Evolutionary conservation across 352 stramenopile species (phyloP).

Genomic region (Pythium chondricola): DNA sequence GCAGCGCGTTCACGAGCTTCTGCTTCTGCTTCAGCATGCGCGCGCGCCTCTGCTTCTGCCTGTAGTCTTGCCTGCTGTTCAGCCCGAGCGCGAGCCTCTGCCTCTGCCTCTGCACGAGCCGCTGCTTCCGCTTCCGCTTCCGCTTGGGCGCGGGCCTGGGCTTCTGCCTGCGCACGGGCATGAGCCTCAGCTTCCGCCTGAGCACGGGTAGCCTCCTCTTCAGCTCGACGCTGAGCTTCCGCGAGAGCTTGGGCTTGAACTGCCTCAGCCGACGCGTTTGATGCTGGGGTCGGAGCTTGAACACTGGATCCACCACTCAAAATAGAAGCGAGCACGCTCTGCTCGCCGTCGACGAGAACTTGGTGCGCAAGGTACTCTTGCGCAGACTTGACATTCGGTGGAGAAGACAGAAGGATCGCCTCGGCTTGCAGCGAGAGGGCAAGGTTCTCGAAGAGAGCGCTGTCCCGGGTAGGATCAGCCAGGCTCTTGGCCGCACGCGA

Average conservation of each 20-base stretch:
- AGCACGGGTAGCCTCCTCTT: slow-evolving; percentile 18
- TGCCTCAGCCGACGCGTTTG: slow-evolving; percentile 11
- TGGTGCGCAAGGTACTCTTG: slow-evolving; percentile 74
- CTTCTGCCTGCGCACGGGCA: slow-evolving; percentile 6
- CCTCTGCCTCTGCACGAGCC: slow-evolving; percentile 17
- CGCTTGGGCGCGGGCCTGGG: slow-evolving; percentile 19
- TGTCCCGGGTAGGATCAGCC: slow-evolving; percentile 88
- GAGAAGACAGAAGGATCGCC: slow-evolving; percentile 55
- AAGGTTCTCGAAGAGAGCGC: slow-evolving; percentile 95
- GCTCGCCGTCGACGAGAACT: slow-evolving; percentile 56
- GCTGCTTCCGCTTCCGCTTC: slow-evolving; percentile 16
- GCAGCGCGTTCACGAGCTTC: slow-evolving; percentile 22
- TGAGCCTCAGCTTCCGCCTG: slow-evolving; percentile 9
- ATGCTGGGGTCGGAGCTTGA: too few species aligned
- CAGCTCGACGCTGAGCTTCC: slow-evolving; percentile 20
- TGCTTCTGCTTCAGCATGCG: slow-evolving; percentile 14
- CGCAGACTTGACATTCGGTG: slow-evolving; percentile 25
- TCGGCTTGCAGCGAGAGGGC: slow-evolving; percentile 94
- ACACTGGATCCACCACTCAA: slow-evolving; percentile 18
- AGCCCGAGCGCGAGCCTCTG: slow-evolving; percentile 20
- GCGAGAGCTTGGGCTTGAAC: slow-evolving; percentile 12
- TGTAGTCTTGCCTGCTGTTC: slow-evolving; percentile 15
- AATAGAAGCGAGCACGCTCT: slow-evolving; percentile 38
- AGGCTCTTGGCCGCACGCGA: slow-evolving; percentile 92
- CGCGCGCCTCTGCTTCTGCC: slow-evolving; percentile 20